Base-by-base conservation (phyloP, 495 filamentous ascomycete genomes). In the Penicillium pancosmium region DNA sequence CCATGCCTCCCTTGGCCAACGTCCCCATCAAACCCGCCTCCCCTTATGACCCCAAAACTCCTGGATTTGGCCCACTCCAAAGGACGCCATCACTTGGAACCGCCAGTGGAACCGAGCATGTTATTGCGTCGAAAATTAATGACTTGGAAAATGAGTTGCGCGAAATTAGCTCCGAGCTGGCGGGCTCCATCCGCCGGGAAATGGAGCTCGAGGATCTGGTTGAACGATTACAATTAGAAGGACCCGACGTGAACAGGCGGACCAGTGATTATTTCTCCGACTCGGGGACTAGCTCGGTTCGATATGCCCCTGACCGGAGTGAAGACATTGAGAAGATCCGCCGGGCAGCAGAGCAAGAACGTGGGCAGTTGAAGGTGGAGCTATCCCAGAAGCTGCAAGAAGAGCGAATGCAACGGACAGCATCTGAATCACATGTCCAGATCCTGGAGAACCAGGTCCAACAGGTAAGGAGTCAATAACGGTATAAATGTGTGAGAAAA, bases 211-310 rank as follows among this genome's bases (percentile, higher is more conserved):
- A 98, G 70, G 95, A 98, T 67, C 76, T 97, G 47, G 86, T 98
- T 2, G 94, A 98, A 60, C 82, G 89, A 55, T 73, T 95, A 64
- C 92, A 96, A 72, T 75, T 84, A 35, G 92, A 96, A 63, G 82
- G 85, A 55, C 81, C 84, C 3, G 51, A 67, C 7, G 65, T 65
- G 1, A 88, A 85, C 58, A 87, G 88, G 68, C 84, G 93, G 52
- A 97, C 92, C 4, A 98, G 94, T 71, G 94, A 98, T 73, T 98
- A 98, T 74, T 98, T 93, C 69, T 98, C 94, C 0, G 94, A 98
- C 69, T 95, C 92, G 1, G 94, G 95, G 47, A 88, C 89, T 48
- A 93, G 91, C 70, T 92, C 93, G 4, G 83, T 89, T 53, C 86
- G 91, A 64, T 91, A 88, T 75, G 65, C 83, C 12, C 80, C 84